Evolutionary conservation across 2,329 filamentous ascomycete species (phyloP).

Genomic region (Epichloe elymi): DNA sequence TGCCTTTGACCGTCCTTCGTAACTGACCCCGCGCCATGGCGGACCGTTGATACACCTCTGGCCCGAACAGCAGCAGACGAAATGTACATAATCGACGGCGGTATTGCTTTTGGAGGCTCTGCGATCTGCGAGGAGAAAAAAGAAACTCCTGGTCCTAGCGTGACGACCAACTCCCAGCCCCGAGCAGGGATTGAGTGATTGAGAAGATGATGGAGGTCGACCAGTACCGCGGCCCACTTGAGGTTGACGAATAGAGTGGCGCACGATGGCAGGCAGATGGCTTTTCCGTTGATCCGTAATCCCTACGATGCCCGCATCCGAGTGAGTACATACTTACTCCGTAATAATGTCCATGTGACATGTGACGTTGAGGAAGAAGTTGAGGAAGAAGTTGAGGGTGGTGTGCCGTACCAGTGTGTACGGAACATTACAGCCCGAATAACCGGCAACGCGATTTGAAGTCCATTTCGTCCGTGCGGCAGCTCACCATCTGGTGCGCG

Average conservation of each 20-base stretch:
- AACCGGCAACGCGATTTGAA: too few relatives aligned
- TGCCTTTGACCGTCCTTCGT: background rate
- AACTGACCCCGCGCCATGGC: background rate
- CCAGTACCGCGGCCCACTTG: background rate
- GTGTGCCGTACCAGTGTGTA: too few relatives aligned
- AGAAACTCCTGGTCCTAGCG: background rate
- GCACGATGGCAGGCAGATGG: too few relatives aligned
- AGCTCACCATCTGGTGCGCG: background rate
- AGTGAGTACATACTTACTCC: too few relatives aligned
- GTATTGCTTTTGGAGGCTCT: background rate
- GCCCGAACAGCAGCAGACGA: background rate
- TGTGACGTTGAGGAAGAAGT: too few relatives aligned
- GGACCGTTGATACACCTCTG: background rate
- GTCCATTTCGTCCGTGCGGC: background rate
- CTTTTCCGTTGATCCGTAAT: too few relatives aligned
- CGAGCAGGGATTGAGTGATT: conserved; percentile 1
- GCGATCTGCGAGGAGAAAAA: background rate
- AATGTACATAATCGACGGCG: background rate
- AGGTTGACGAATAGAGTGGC: background rate
- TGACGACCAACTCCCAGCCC: background rate
- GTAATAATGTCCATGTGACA: too few relatives aligned
- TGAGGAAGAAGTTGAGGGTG: too few relatives aligned
- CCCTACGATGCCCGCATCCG: too few relatives aligned
- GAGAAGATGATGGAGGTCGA: background rate
- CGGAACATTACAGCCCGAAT: too few relatives aligned